Conservation (phyloP, 2,329 filamentous ascomycete species). For the Curvularia sp. region DNA sequence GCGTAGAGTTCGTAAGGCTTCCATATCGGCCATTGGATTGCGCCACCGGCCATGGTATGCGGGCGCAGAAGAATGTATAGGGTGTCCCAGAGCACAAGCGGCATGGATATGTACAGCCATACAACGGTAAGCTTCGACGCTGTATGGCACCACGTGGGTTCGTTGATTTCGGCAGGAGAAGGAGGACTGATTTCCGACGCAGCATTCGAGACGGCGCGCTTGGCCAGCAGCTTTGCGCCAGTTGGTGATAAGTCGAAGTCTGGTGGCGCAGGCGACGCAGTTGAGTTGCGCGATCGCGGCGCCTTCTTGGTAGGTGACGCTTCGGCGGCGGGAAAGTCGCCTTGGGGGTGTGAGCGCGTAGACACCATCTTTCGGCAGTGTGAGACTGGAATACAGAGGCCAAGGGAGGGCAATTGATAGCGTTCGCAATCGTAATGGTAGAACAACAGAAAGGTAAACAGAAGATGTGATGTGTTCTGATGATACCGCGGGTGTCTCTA, state of each 20-base stretch:
- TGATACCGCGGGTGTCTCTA: constrained; percentile 9
- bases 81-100: constrained; percentile 82
- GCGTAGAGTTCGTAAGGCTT: constrained; percentile 82
- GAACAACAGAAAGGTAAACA: background rate
- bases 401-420: background rate
- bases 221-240: constrained; percentile 25
- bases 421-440: background rate
- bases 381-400: background rate
- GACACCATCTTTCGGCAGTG: constrained; percentile 44
- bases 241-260: constrained; percentile 29
- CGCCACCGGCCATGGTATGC: constrained; percentile 79
- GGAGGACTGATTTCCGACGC: constrained; percentile 24
- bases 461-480: constrained; percentile 18
- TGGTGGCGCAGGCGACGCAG: constrained; percentile 41
- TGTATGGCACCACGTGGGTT: constrained; percentile 62
- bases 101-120: constrained; percentile 78
- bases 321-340: constrained; percentile 46
- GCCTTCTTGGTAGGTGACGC: constrained; percentile 47
- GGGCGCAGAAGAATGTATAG: constrained; percentile 81
- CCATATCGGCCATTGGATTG: constrained; percentile 74
- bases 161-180: constrained; percentile 30
- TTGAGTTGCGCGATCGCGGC: constrained; percentile 43
- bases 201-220: constrained; percentile 36
- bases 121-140: constrained; percentile 66
- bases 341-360: constrained; percentile 48